Conservation (phyloP, 768 basidiomycete genomes). For the Neoboletus subvelutipes region DNA sequence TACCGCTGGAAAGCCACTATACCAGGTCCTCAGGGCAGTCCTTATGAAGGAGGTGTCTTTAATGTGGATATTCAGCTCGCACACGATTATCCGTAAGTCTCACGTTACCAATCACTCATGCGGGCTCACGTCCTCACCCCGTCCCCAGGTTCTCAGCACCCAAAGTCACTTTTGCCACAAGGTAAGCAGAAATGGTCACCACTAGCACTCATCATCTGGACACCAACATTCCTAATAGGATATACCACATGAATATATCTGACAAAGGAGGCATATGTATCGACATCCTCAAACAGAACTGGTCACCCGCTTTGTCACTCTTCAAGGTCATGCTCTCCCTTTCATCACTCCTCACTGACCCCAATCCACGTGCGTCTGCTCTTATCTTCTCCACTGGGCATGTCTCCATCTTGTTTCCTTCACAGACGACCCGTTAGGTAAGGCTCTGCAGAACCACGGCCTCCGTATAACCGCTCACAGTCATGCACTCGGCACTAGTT, state of each 20-base stretch:
- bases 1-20: conserved; percentile 76
- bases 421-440: conserved; percentile 71
- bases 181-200: conserved; percentile 40
- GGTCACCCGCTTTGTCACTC: conserved; percentile 91
- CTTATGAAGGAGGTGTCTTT: conserved; percentile 80
- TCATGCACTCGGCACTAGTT: conserved; percentile 38
- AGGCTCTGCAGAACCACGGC: conserved; percentile 7
- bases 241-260: conserved; percentile 90
- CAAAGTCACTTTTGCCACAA: conserved; percentile 69
- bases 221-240: conserved; percentile 41
- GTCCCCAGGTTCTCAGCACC: conserved; percentile 71
- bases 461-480: not conserved
- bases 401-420: conserved; percentile 10
- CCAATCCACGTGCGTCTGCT: conserved; percentile 76
- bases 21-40: conserved; percentile 79
- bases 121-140: conserved; percentile 3
- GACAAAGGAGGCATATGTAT: conserved; percentile 80
- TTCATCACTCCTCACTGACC: conserved; percentile 89
- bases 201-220: not conserved
- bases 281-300: conserved; percentile 90
- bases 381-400: not conserved
- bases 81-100: conserved; percentile 69
- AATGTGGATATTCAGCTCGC: conserved; percentile 64
- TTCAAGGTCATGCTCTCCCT: conserved; percentile 95
- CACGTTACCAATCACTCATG: not conserved